Percentiles rank a stretch among this genome's conserved stretches.
These are phyloP conservation scores for Reutealis trisperma DNA, from an alignment of 345 rosid genomes.

Conservation along the genomic window DNA sequence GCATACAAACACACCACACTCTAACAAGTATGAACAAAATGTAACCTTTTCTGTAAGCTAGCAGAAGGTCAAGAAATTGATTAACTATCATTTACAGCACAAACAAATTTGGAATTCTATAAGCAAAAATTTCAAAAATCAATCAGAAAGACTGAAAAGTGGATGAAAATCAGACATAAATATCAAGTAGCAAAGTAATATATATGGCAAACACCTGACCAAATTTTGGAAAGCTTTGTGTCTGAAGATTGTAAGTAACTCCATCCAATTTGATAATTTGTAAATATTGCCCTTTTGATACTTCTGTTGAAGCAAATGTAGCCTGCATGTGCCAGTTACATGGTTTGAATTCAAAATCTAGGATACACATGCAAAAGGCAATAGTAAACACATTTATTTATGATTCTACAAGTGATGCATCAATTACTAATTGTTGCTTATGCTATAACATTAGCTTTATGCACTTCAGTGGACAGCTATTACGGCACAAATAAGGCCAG, in stretches of 20 bases:
- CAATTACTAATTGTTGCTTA: neutral
- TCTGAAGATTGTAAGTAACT: constrained; percentile 39
- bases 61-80: constrained; percentile 2
- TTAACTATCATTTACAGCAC: neutral
- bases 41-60: neutral
- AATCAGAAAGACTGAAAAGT: neutral
- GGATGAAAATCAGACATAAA: neutral
- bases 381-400: neutral
- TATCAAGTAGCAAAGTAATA: constrained; percentile 2
- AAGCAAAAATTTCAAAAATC: neutral
- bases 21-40: neutral
- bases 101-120: neutral
- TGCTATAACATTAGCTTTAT: neutral
- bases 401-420: neutral
- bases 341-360: constrained; percentile 7
- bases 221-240: constrained; percentile 39
- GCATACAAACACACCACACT: neutral
- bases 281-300: constrained; percentile 17
- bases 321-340: constrained; percentile 34
- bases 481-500: neutral
- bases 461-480: neutral
- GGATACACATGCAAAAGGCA: neutral
- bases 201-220: constrained; percentile 47
- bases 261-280: constrained; percentile 41
- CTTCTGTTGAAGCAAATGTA: constrained; percentile 33